Base-by-base conservation (phyloP, 225 moss, liverwort and hornwort genomes). In the Bryoerythrophyllum caledonicum region DNA sequence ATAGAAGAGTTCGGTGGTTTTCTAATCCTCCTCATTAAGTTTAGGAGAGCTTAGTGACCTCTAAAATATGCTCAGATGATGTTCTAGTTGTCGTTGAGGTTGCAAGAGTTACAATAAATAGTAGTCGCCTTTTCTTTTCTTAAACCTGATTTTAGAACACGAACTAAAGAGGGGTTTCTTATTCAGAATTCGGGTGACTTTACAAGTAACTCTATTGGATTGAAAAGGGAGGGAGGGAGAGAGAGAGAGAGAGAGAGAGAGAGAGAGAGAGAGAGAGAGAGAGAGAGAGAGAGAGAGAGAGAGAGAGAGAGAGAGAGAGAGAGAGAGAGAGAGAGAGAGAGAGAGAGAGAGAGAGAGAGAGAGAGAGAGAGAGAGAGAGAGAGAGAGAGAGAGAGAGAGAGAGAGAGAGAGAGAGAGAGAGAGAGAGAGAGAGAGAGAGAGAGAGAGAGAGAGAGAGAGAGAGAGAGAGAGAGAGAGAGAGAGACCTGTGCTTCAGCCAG, bases 401-500 rank as follows among this genome's bases (percentile, higher is more conserved):
- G 14, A 73, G 19, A 23, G 12, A 70, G 37, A 53, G 75, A 41
- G 23, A 30, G n/a, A 32, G 32, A 5, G 32, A 32, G 32, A 5
- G 14, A 73, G 19, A 23, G 12, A 70, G 37, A 53, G 75, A 41
- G 23, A 30, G n/a, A 32, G 32, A 5, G 32, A 32, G 32, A 5
- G 14, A 73, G 19, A 23, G 12, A 70, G 37, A 53, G 75, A 41
- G 23, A 30, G n/a, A n/a, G n/a, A n/a, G n/a, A n/a, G n/a, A n/a
- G n/a, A n/a, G n/a, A n/a, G n/a, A n/a, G n/a, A n/a, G n/a, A 0
- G 4, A 73, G 19, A 32, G 13, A 70, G 38, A 62, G 75, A 43
- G 24, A 32, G 68, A 94, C 97, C 93, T 97, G 97, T 32, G 97
- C 97, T 89, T 97, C 97, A 65, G 83, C 83, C 44, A 84, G 62